Evolutionary conservation across 1,284 basidiomycete species (phyloP), one percentile per base, ranked within the genome.

Genomic region (Fomitiporia mediterranea): DNA sequence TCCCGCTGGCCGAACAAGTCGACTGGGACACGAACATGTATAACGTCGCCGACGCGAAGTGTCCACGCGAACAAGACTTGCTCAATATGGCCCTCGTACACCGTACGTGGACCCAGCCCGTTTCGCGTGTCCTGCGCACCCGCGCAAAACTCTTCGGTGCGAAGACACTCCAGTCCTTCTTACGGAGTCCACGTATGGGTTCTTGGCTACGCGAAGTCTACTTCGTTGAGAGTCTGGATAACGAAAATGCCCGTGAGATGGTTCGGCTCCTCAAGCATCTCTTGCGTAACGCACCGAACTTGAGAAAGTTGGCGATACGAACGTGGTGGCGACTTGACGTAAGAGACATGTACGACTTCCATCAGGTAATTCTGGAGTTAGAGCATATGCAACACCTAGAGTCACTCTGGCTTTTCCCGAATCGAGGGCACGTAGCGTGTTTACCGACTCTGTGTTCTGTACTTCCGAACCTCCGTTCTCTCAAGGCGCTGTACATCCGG

Each of bases 141-240:
- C 35, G 50, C n/a, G 50, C 25, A 35, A 37, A 35, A 7, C 21
- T 51, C 35, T 15, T 19, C 17, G 38, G 35, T 5, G 25, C 37
- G 1, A 40, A 27, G 27, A 30, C 9, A 6, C 6, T 51, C 7
- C 30, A 34, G 17, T 15, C 19, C 21, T 51, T 51, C 37, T 11
- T 51, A 2, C 35, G 50, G 9, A 51, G 38, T 17, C 50, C 50
- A 25, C 35, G 23, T 8, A 39, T 28, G 30, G 50, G 50, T 9
- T 23, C 50, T 5, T 51, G 50, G 50, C 13, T 51, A 9, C 34
- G 50, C 9, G 50, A 51, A 23, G 15, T 39, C n/a, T 51, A 50
- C 30, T 50, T 50, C 19, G 9, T 37, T 15, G 48, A 35, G 21
- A 35, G 32, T 17, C 34, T 39, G 5, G 37, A 50, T 15, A 39